Base-by-base conservation (phyloP, 208 protist species). In the Crithidia brevicula region DNA sequence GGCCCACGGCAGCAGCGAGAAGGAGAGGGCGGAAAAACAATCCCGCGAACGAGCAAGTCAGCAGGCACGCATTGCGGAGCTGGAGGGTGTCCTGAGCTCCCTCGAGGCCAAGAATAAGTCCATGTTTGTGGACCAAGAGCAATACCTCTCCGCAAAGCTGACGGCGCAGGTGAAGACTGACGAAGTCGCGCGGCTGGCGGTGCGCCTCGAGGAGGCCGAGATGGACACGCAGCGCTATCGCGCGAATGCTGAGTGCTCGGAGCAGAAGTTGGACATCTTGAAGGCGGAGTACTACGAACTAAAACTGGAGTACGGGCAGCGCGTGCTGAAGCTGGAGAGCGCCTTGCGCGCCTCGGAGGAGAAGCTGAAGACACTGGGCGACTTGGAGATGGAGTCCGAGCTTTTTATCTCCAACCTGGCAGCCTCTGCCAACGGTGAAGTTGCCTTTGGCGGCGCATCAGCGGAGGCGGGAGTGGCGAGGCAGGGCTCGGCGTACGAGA, bases 281-380 rank as follows among this genome's bases (percentile, higher is more conserved):
- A 96, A 96, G 64, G 81, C 84, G 2, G 88, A 96, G 79, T 96
- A 93, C 73, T 96, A 96, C 61, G 91, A 96, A 56, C 56, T 93
- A 31, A 92, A 90, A 56, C 74, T 96, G 23, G 80, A 85, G 56
- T 81, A 94, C 63, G 76, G 65, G 10, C 91, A 96, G 75, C 87
- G 88, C 16, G 72, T 89, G 15, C 68, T 88, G 27, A 87, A 93
- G 74, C 80, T 96, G 38, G 88, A 96, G 68, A 66, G 66, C 27
- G 77, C 78, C 16, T 60, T 96, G n/a, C 77, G 63, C 28, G 82
- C 84, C 0, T 74, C 87, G 11, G 86, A 96, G 36, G 88, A 96
- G 57, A 96, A 96, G 69, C 46, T 96, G 16, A 91, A 93, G 65
- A 81, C 77, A 15, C 67, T 94, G 4, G 78, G 84, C 27, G 91